Conservation (phyloP, 75 land plant genomes). For the Pinus taeda region DNA sequence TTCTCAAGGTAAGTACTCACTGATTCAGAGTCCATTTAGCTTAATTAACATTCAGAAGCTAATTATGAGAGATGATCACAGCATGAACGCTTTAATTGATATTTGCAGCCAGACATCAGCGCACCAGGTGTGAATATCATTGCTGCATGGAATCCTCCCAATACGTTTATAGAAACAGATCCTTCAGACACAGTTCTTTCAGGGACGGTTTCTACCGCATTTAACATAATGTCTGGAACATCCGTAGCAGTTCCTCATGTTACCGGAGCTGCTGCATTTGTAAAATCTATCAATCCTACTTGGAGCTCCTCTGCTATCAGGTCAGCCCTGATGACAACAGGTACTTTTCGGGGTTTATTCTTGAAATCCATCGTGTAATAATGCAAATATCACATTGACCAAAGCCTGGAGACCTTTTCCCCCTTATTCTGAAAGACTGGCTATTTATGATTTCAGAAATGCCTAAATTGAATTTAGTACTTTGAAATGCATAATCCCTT, state of each 20-base stretch:
- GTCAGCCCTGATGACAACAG: slow-evolving; percentile 8
- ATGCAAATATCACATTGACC: too few species aligned
- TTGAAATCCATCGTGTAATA: too few species aligned
- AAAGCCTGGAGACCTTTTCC: too few species aligned
- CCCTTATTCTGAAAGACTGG: too few species aligned
- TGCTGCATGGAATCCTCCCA: neutral
- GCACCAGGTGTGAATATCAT: neutral
- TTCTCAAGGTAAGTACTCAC: slow-evolving; percentile 54
- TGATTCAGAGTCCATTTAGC: too few species aligned
- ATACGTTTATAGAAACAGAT: too few species aligned
- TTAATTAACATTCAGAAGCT: too few species aligned
- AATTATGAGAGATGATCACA: too few species aligned
- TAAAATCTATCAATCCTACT: slow-evolving; percentile 1
- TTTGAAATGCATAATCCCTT: too few species aligned
- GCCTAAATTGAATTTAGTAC: too few species aligned
- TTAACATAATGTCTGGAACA: slow-evolving; percentile 5
- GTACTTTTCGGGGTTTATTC: neutral
- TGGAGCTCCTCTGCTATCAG: slow-evolving; percentile 4
- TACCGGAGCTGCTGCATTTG: neutral
- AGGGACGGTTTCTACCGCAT: neutral
- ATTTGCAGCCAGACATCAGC: slow-evolving; percentile 13
- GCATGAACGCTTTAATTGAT: neutral
- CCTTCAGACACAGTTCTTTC: too few species aligned
- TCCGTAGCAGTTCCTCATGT: neutral
- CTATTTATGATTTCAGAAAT: too few species aligned